A percentile compares a stretch with the other conserved stretches of the same genome.
These are phyloP conservation scores for Pythium insidiosum DNA, from an alignment of 352 stramenopile species.

Conservation along the genomic window DNA sequence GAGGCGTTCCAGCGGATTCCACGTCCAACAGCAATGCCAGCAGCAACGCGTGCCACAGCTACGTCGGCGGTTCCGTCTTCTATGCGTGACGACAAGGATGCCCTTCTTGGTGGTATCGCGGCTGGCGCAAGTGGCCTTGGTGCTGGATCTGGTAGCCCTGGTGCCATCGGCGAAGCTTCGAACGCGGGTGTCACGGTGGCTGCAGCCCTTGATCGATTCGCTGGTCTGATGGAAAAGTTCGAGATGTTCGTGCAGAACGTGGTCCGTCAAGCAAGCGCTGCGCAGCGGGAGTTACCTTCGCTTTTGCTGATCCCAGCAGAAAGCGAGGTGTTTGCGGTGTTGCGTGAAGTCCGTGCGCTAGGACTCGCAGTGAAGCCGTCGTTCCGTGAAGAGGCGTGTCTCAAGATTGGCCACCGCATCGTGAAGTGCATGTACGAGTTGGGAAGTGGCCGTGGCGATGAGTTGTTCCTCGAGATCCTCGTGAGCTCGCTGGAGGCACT, in stretches of 20 bases:
- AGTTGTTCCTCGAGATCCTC: constrained; percentile 93
- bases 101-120: neutral
- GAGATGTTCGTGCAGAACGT: constrained; percentile 86
- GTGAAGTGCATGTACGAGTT: constrained; percentile 97
- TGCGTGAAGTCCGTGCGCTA: constrained; percentile 72
- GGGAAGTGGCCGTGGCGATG: constrained; percentile 75
- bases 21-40: constrained; percentile 85
- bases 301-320: constrained; percentile 59
- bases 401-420: constrained; percentile 95
- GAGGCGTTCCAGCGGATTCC: constrained; percentile 96
- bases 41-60: constrained; percentile 30
- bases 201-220: constrained; percentile 74
- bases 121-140: constrained; percentile 20
- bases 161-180: constrained; percentile 3
- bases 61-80: constrained; percentile 10
- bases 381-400: constrained; percentile 84
- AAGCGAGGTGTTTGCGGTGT: constrained; percentile 78
- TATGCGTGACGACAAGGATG: constrained; percentile 31
- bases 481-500: constrained; percentile 93
- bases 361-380: constrained; percentile 65
- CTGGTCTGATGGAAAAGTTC: constrained; percentile 79
- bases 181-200: constrained; percentile 52
- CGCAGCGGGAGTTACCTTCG: constrained; percentile 71
- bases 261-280: constrained; percentile 55
- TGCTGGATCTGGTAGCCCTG: constrained; percentile 3